These are phyloP conservation scores for Trichosanthes truncata DNA, from an alignment of 306 rosid genomes.

Conservation along the genomic window DNA sequence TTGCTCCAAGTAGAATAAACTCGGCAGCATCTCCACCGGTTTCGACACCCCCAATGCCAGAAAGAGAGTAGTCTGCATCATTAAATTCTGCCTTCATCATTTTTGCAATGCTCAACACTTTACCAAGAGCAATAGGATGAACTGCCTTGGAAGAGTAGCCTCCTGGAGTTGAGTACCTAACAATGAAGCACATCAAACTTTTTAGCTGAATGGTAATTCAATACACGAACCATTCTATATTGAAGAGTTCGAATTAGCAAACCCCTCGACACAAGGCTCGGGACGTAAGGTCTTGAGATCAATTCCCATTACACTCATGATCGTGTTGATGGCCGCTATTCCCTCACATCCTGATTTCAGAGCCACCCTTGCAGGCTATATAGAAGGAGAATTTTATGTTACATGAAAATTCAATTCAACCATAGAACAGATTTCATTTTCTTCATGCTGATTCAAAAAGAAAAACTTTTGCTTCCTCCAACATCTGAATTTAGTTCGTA, in stretches of 20 bases:
- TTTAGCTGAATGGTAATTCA: constrained; percentile 3
- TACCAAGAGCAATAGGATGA: constrained; percentile 93
- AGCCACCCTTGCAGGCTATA: constrained; percentile 75
- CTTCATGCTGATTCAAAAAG: not conserved
- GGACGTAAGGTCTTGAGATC: constrained; percentile 78
- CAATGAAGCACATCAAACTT: constrained; percentile 13
- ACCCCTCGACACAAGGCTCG: constrained; percentile 99
- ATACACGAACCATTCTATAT: constrained; percentile 10
- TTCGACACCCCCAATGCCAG: constrained; percentile 95
- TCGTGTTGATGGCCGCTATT: constrained; percentile 80
- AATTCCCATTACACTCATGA: constrained; percentile 99
- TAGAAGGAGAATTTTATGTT: not conserved
- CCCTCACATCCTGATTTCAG: constrained; percentile 83
- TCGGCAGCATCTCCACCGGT: constrained; percentile 90
- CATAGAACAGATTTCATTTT: not conserved
- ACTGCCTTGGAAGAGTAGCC: constrained; percentile 96
- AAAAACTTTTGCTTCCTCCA: not conserved
- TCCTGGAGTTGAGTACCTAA: constrained; percentile 96
- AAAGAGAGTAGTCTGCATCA: constrained; percentile 52
- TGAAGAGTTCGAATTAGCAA: constrained; percentile 20
- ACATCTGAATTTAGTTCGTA: not conserved
- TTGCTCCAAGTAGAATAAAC: constrained; percentile 87
- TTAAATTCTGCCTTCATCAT: constrained; percentile 80
- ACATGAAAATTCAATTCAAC: not conserved
- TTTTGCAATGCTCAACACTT: constrained; percentile 87